phyloP scores from a whole-genome alignment of 495 filamentous ascomycete species.

The Pyronema omphalodes region DNA sequence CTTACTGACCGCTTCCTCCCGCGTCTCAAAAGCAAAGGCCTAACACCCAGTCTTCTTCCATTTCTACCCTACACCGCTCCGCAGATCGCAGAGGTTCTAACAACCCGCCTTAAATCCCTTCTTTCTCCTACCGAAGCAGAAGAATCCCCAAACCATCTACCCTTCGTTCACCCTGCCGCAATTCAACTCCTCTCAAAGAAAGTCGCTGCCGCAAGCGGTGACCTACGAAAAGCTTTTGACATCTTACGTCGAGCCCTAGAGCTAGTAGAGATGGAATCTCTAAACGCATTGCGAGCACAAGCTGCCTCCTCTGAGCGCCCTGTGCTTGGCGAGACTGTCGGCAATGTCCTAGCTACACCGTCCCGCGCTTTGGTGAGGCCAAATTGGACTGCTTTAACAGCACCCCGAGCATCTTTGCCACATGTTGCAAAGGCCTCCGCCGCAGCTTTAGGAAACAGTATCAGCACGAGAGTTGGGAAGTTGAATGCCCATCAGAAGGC shows the following conservation, averaged over 20 bases:
- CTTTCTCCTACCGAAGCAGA: slow-evolving; percentile 27
- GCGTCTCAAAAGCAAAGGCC: slow-evolving; percentile 73
- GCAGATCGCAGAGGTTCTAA: slow-evolving; percentile 80
- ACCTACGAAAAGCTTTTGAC: slow-evolving; percentile 89
- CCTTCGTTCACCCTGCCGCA: slow-evolving; percentile 82
- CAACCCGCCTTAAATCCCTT: slow-evolving; percentile 58
- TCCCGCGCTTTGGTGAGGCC: slow-evolving; percentile 25
- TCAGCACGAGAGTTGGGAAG: slow-evolving; percentile 58
- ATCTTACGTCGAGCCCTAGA: slow-evolving; percentile 81
- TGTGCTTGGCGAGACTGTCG: not conserved
- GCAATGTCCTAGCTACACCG: slow-evolving; percentile 7
- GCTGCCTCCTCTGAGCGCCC: slow-evolving; percentile 1
- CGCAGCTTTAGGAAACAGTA: slow-evolving; percentile 66
- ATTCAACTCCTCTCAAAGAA: slow-evolving; percentile 89
- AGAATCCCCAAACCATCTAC: slow-evolving; percentile 39
- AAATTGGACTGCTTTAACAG: slow-evolving; percentile 52
- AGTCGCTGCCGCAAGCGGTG: slow-evolving; percentile 79
- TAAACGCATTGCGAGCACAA: slow-evolving; percentile 39
- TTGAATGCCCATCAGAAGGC: slow-evolving; percentile 96
- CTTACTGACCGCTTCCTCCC: slow-evolving; percentile 89
- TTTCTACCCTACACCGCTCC: slow-evolving; percentile 80
- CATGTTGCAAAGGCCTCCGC: slow-evolving; percentile 83
- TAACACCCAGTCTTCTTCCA: slow-evolving; percentile 76
- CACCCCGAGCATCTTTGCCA: slow-evolving; percentile 70
- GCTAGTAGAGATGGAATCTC: slow-evolving; percentile 67